Evolutionary conservation across 2,329 filamentous ascomycete species (phyloP).

Genomic region (Lachnum nothofagi): DNA sequence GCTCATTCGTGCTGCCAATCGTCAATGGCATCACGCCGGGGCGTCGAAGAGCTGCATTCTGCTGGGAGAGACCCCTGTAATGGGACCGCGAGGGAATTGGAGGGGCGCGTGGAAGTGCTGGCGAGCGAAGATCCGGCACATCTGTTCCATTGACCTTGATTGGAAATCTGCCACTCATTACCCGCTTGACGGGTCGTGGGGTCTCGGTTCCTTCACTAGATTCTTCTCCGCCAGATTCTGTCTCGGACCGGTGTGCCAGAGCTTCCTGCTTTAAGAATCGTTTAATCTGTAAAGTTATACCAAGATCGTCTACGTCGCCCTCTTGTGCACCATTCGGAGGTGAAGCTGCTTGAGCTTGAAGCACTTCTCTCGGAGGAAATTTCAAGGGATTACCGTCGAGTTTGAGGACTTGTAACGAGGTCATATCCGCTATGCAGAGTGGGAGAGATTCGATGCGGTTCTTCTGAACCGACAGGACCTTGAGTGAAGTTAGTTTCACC

Average conservation of each 20-base stretch:
- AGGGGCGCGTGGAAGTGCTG: slow-evolving; percentile 60
- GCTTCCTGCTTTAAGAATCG: slow-evolving; percentile 49
- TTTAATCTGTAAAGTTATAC: slow-evolving; percentile 57
- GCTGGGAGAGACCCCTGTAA: slow-evolving; percentile 68
- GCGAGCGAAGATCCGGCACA: slow-evolving; percentile 61
- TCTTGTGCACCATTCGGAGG: slow-evolving; percentile 53
- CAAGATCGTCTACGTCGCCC: slow-evolving; percentile 58
- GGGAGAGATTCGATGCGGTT: slow-evolving; percentile 84
- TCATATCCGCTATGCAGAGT: slow-evolving; percentile 81
- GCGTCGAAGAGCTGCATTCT: slow-evolving; percentile 57
- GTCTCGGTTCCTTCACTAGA: slow-evolving; percentile 73
- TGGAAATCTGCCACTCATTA: slow-evolving; percentile 60
- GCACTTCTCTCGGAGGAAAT: slow-evolving; percentile 68
- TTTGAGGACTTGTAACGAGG: slow-evolving; percentile 80
- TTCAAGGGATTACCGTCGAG: slow-evolving; percentile 81
- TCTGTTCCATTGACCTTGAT: slow-evolving; percentile 72
- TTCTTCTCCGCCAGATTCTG: slow-evolving; percentile 55
- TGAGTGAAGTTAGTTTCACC: slow-evolving; percentile 73
- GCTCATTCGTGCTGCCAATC: slow-evolving; percentile 65
- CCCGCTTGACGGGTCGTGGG: slow-evolving; percentile 62
- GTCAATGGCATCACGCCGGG: slow-evolving; percentile 68
- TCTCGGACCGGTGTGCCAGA: slow-evolving; percentile 47
- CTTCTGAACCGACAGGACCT: slow-evolving; percentile 81
- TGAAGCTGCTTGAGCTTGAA: slow-evolving; percentile 54
- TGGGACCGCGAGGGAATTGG: slow-evolving; percentile 78